Evolutionary conservation across 2,329 filamentous ascomycete genomes (phyloP), one percentile per base, ranked within the genome.

Genomic region (Colletotrichum cereale): DNA sequence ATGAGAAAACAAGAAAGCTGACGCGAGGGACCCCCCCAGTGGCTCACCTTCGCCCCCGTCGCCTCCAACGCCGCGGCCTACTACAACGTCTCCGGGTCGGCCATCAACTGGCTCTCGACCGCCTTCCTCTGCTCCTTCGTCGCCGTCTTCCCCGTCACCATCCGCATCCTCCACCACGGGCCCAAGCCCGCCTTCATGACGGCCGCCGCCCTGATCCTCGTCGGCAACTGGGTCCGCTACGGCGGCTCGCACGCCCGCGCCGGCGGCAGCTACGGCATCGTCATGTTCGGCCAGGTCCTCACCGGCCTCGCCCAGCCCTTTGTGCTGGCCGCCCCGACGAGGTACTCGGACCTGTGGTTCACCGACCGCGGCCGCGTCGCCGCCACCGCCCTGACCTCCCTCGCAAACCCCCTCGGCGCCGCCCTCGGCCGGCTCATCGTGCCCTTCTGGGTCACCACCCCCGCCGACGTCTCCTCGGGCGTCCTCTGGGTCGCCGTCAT

Each of bases 281-380:
- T 94, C 73, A 94, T 98, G 92, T 91, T 97, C 75, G 96, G 96
- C 5, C 96, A 98, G 83, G 92, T 98, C 79, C 80, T 99, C 72
- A 94, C 93, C 63, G 96, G 96, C 0, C 86, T 98, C 48, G 91
- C 94, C 0, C 96, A 99, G 79, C 95, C 96, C 0, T 98, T 98
- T 80, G 94, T 97, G 16, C 89, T 98, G 12, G 91, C 92, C 8
- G 94, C 96, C 0, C 96, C 96, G 0, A 96, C 96, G 0, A 87
- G 94, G 73, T 99, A 97, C 82, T 96, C 93, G 66, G 95, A 98
- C 79, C 85, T 97, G 71, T 98, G 96, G 96, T 98, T 98, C 82
- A 95, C 94, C 2, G 91, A 93, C 76, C 84, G 86, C 14, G 96
- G 95, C 10, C 90, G 96, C 66, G 93, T 97, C 16, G 92, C 92